phyloP scores from a whole-genome alignment of 257 asterid species.

The Solanum medicagineum region DNA sequence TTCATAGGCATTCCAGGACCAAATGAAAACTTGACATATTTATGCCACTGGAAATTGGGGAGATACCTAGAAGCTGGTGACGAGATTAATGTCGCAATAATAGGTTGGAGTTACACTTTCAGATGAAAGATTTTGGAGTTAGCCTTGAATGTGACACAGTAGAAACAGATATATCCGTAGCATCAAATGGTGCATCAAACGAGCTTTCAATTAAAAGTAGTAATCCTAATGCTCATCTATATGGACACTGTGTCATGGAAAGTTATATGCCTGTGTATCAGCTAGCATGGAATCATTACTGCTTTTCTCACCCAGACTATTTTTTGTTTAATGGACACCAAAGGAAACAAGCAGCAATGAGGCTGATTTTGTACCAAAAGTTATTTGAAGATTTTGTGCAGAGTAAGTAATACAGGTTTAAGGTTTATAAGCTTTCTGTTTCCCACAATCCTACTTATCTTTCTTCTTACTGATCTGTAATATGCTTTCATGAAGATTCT shows the following conservation, averaged over 20 bases:
- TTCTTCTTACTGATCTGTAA: background rate
- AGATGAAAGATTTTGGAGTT: background rate
- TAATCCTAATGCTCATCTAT: background rate
- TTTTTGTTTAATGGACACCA: background rate
- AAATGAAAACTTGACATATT: background rate
- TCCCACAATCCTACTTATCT: background rate
- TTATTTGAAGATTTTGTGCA: background rate
- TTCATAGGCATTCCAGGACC: conserved; percentile 6
- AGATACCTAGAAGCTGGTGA: background rate
- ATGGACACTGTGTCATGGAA: background rate
- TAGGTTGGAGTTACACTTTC: background rate
- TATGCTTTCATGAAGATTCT: background rate
- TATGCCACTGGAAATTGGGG: conserved; percentile 4
- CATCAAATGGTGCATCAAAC: background rate
- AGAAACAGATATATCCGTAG: background rate
- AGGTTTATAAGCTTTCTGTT: background rate
- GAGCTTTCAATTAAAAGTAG: background rate
- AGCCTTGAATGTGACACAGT: background rate
- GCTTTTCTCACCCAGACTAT: conserved; percentile 2
- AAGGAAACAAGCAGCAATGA: background rate
- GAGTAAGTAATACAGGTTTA: background rate
- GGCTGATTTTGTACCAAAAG: background rate
- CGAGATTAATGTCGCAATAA: background rate
- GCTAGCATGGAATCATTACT: background rate
- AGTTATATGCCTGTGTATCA: background rate